Base-by-base conservation (phyloP, 495 filamentous ascomycete species). In the Chaetomium tenue region DNA sequence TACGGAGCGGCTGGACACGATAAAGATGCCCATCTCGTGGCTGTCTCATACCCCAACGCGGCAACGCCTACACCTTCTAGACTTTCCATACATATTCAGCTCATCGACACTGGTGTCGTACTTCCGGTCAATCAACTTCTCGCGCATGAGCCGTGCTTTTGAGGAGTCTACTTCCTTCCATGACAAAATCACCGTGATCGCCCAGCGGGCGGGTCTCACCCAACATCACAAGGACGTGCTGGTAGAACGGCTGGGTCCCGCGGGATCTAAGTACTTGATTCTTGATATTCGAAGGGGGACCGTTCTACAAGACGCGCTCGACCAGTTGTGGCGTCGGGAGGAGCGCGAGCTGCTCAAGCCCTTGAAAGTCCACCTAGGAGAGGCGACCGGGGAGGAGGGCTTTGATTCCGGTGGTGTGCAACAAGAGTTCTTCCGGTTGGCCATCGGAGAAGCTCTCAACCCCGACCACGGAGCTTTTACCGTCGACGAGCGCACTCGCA, bases 331-430 rank as follows among this genome's bases (percentile, higher is more conserved):
- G 90, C 82, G 89, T 44, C 84, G 92, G 47, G 88, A 96, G 75
- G 85, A 86, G 66, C 84, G 91, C 28, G 91, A 97, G 75, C 79
- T 98, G 5, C 79, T 92, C 75, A 84, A 89, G 37, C 94, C 94
- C 0, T 78, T 98, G 30, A 96, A 96, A 65, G 89, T 98, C 33
- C 86, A 89, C 51, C 86, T 98, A 67, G 91, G 91, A 5, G 88
- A 89, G 71, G 82, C 87, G 23, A 82, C 83, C 63, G 91, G 92
- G 18, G 94, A 97, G 76, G 89, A 95, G 70, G 94, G 94, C 1
- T 82, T 93, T 22, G 94, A 98, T 76, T 90, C 92, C 61, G 94
- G 94, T 60, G 94, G 94, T 56, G 91, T 98, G 5, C 91, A 96
- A 65, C 92, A 93, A 71, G 94, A 98, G 63, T 98, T 96, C 76